Evolutionary conservation across 2,329 filamentous ascomycete species (phyloP).

Genomic region (Clonostachys rhizophaga): DNA sequence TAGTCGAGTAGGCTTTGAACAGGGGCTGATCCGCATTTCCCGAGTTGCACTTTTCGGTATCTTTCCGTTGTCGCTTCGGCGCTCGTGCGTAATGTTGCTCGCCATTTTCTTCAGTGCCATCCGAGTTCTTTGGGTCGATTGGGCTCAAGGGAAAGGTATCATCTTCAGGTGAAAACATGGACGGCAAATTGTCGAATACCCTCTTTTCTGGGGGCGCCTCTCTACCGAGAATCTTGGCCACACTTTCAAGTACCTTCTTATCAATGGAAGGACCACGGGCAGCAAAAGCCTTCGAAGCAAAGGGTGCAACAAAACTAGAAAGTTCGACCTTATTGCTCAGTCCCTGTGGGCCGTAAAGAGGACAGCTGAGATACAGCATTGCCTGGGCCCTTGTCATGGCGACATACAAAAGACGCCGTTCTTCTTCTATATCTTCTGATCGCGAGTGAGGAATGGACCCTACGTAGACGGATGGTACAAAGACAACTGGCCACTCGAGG

Average conservation of each 20-base stretch:
- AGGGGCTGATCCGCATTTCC: constrained; percentile 14
- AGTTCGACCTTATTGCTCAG: constrained; percentile 55
- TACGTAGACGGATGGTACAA: constrained; percentile 84
- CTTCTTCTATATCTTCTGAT: constrained; percentile 81
- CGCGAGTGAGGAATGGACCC: constrained; percentile 88
- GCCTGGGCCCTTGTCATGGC: constrained; percentile 93
- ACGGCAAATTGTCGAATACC: constrained; percentile 47
- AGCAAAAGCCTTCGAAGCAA: constrained; percentile 33
- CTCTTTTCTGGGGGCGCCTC: constrained; percentile 49
- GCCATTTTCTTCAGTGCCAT: constrained; percentile 8
- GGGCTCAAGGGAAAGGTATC: constrained; percentile 64
- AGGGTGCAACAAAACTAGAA: constrained; percentile 65
- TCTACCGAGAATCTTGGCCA: constrained; percentile 68
- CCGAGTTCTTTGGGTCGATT: constrained; percentile 26
- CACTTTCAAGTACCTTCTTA: constrained; percentile 53
- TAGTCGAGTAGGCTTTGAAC: constrained; percentile 45
- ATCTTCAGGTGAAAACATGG: constrained; percentile 58
- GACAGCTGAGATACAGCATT: constrained; percentile 80
- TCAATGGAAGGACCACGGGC: constrained; percentile 68
- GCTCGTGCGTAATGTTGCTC: constrained; percentile 12
- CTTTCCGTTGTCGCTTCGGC: constrained; percentile 20
- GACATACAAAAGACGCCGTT: constrained; percentile 85
- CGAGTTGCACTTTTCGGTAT: constrained; percentile 5
- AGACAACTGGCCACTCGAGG: constrained; percentile 93
- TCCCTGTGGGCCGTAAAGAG: constrained; percentile 59